These are phyloP conservation scores for Alternaria novae-zelandiae DNA, from an alignment of 2,329 filamentous ascomycete species.

Conservation along the genomic window DNA sequence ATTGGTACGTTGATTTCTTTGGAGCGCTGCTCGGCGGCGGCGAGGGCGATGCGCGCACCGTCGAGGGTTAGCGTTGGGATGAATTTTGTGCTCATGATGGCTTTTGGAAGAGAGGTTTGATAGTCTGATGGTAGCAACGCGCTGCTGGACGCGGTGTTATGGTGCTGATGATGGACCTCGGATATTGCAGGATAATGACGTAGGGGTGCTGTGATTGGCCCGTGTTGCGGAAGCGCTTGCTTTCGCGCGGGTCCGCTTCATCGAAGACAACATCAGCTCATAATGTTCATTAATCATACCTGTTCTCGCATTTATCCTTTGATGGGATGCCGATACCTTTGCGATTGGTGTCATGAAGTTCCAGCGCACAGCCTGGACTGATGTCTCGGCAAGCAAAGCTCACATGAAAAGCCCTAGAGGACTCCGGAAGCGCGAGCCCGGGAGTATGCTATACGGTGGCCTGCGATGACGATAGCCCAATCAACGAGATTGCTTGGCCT, in stretches of 20 bases:
- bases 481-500: not conserved
- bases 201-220: not conserved
- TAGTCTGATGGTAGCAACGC: not conserved
- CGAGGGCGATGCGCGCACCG: constrained; percentile 45
- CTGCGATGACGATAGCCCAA: not conserved
- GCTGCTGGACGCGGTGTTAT: not conserved
- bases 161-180: not conserved
- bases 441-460: not conserved
- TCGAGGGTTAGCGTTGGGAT: constrained; percentile 43
- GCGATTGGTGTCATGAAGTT: not conserved
- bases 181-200: constrained; percentile 8
- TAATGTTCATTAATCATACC: not conserved
- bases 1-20: constrained; percentile 49
- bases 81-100: constrained; percentile 41
- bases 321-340: not conserved
- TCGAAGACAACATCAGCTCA: not conserved
- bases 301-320: not conserved
- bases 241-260: not conserved
- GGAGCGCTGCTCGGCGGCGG: constrained; percentile 46
- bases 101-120: not conserved
- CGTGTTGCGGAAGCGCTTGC: not conserved
- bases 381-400: not conserved
- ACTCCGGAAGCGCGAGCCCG: not conserved
- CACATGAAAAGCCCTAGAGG: not conserved
- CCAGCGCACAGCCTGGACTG: not conserved